phyloP scores from a whole-genome alignment of 805 yeast species.

The Candida wancherniae region DNA sequence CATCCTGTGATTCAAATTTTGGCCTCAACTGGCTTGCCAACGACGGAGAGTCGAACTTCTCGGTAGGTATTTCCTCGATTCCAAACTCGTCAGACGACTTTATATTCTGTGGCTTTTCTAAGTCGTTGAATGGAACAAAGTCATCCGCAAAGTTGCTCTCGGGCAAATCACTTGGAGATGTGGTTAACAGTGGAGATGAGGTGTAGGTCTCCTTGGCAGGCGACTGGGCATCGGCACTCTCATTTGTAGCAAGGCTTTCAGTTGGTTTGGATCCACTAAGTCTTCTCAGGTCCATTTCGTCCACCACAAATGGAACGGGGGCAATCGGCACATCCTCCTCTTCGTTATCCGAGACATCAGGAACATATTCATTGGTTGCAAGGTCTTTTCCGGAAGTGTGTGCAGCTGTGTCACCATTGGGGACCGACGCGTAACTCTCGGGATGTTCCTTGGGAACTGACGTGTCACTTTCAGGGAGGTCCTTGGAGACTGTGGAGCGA shows the following conservation, averaged over 20 bases:
- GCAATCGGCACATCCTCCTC: constrained; percentile 22
- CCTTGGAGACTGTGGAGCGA: no score
- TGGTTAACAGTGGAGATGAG: constrained; percentile 3
- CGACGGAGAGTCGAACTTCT: constrained; percentile 19
- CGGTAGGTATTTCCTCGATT: constrained; percentile 21
- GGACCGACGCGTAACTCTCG: no score
- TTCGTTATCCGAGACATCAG: constrained; percentile 4
- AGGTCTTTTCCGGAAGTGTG: no score
- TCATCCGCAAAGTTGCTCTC: constrained; percentile 9
- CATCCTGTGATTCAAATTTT: constrained; percentile 1
- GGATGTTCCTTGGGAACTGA: no score
- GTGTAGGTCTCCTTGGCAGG: background rate
- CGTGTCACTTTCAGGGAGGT: no score
- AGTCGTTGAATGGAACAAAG: constrained; percentile 5
- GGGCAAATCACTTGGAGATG: constrained; percentile 8
- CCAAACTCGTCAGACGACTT: constrained; percentile 22
- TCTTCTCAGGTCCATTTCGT: constrained; percentile 20
- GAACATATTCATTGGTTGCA: no score
- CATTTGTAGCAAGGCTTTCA: background rate
- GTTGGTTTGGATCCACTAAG: background rate
- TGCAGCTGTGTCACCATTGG: no score
- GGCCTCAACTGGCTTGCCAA: constrained; percentile 19
- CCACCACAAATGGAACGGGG: constrained; percentile 18
- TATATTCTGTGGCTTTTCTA: constrained; percentile 1
- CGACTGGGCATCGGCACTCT: background rate